These are phyloP conservation scores for Mucor mucedo DNA, from an alignment of 371 early-diverging fungal species.

Conservation along the genomic window DNA sequence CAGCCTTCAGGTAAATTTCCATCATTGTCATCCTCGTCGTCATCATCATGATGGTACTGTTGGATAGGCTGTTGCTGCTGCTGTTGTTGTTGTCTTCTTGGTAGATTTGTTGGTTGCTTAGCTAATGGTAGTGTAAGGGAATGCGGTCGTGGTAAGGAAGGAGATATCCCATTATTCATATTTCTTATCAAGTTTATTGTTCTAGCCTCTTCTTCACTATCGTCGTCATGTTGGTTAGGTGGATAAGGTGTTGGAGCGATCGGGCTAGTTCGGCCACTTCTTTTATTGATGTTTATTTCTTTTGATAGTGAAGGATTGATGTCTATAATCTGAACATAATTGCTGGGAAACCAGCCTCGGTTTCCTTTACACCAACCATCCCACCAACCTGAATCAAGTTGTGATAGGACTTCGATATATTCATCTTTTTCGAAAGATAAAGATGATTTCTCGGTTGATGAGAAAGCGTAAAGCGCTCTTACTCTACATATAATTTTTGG, in stretches of 20 bases:
- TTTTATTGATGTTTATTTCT: constrained; percentile 1
- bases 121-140: constrained; percentile 10
- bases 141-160: constrained; percentile 6
- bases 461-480: constrained; percentile 79
- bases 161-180: constrained; percentile 9
- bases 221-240: constrained; percentile 8
- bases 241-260: constrained; percentile 1
- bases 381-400: constrained; percentile 94
- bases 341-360: constrained; percentile 93
- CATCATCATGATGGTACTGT: not conserved
- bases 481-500: constrained; percentile 46
- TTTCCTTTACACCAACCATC: constrained; percentile 74
- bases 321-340: constrained; percentile 72
- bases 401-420: constrained; percentile 81
- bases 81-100: constrained; percentile 11
- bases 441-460: constrained; percentile 72
- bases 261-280: constrained; percentile 1
- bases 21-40: constrained; percentile 1
- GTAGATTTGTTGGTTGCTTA: not conserved
- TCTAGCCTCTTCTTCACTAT: constrained; percentile 23
- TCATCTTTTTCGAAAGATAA: constrained; percentile 84
- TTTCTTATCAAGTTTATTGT: constrained; percentile 8
- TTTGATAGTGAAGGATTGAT: constrained; percentile 8
- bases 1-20: constrained; percentile 28
- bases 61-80: not conserved